These are phyloP conservation scores for Pseudognaphalium luteoalbum DNA, from an alignment of 129 eudicot species.

Conservation along the genomic window DNA sequence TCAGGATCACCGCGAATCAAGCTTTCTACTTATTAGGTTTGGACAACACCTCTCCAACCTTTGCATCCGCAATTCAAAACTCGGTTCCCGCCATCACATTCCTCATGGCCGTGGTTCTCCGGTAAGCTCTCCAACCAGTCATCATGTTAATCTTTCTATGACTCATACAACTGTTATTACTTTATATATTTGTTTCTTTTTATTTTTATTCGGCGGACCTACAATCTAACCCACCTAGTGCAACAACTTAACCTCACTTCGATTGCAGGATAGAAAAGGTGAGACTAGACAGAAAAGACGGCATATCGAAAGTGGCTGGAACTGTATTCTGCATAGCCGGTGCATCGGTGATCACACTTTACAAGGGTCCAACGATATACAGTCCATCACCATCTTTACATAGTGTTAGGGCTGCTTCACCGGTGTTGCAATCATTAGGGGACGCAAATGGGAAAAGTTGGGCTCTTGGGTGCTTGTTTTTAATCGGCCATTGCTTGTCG, in stretches of 20 bases:
- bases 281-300: slow-evolving; percentile 84
- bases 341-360: slow-evolving; percentile 94
- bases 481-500: slow-evolving; percentile 92
- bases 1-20: slow-evolving; percentile 93
- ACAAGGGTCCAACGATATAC: slow-evolving; percentile 95
- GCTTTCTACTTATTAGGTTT: slow-evolving; percentile 93
- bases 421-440: slow-evolving; percentile 54
- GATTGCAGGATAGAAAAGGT: slow-evolving; percentile 79
- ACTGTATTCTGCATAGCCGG: slow-evolving; percentile 84
- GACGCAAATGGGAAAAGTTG: slow-evolving; percentile 88
- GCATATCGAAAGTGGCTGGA: slow-evolving; percentile 83
- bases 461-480: slow-evolving; percentile 90
- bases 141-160: not conserved
- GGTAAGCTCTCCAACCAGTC: slow-evolving; percentile 41
- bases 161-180: too few species aligned
- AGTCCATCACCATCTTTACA: slow-evolving; percentile 61
- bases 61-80: slow-evolving; percentile 94
- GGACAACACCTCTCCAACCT: slow-evolving; percentile 92
- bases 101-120: slow-evolving; percentile 76
- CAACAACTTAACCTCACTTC: not conserved
- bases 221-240: too few species aligned
- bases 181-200: too few species aligned
- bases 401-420: slow-evolving; percentile 26
- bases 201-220: too few species aligned
- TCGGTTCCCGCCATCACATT: slow-evolving; percentile 97